Evolutionary conservation across 225 moss, liverwort and hornwort genomes (phyloP).

Genomic region (Sphagnum tenellum): DNA sequence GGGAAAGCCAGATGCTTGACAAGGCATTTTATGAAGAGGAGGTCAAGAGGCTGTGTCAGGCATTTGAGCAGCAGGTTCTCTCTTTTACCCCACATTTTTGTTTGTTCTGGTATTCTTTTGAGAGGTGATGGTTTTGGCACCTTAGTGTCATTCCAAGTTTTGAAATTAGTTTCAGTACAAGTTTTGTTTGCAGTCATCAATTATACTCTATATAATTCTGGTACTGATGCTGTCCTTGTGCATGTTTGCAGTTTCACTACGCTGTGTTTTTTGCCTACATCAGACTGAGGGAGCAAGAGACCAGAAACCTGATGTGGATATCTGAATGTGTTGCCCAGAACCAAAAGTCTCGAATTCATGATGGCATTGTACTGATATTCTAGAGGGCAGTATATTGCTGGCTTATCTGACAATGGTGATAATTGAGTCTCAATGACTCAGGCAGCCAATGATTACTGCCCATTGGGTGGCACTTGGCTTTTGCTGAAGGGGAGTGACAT

Average conservation of each 20-base stretch:
- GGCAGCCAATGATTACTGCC: no score
- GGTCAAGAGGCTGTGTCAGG: conserved; percentile 68
- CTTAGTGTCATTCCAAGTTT: no score
- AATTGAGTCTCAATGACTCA: no score
- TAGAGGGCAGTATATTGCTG: conserved; percentile 14
- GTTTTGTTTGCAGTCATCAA: no score
- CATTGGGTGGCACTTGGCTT: no score
- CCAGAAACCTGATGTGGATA: conserved; percentile 94
- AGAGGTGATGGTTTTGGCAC: no score
- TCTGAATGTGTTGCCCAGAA: conserved; percentile 98
- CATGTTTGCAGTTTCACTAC: conserved; percentile 73
- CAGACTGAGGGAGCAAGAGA: conserved; percentile 92
- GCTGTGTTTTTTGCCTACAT: conserved; percentile 91
- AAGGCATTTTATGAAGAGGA: conserved; percentile 96
- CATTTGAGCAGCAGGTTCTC: conserved; percentile 93
- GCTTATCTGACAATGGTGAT: no score
- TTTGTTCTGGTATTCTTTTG: no score
- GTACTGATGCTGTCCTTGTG: not conserved
- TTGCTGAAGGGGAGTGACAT: no score
- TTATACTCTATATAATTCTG: no score
- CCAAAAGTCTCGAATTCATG: conserved; percentile 91
- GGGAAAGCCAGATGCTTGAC: conserved; percentile 99
- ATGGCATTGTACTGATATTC: conserved; percentile 90
- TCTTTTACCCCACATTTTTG: not conserved
- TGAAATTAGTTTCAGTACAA: no score